phyloP scores from a whole-genome alignment of 306 rosid species.

The Quercus aquifolioides region DNA sequence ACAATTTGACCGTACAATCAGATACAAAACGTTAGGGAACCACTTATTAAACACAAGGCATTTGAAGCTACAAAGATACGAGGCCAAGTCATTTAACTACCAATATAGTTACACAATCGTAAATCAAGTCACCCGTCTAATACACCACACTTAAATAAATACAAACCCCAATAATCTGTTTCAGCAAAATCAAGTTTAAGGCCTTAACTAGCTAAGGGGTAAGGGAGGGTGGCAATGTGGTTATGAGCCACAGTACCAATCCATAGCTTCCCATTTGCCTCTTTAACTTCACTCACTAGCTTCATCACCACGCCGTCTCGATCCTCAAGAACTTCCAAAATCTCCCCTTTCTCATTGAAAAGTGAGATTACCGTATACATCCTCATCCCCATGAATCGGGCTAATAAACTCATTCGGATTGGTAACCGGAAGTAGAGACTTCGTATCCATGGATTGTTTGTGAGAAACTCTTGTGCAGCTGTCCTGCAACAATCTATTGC shows the following conservation, averaged over 20 bases:
- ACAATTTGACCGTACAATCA: background rate
- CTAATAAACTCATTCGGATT: slow-evolving; percentile 58
- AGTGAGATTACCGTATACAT: slow-evolving; percentile 79
- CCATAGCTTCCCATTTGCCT: slow-evolving; percentile 75
- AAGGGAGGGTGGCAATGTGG: slow-evolving; percentile 76
- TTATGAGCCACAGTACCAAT: slow-evolving; percentile 96
- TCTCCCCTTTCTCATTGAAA: slow-evolving; percentile 53
- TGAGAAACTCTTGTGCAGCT: slow-evolving; percentile 57
- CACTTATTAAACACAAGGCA: background rate
- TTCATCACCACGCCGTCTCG: slow-evolving; percentile 65
- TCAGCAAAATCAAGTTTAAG: background rate
- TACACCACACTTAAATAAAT: background rate
- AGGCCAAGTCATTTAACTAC: background rate
- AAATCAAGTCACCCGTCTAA: background rate
- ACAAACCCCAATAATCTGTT: background rate
- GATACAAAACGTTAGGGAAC: background rate
- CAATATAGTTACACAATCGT: background rate
- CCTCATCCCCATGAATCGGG: slow-evolving; percentile 71
- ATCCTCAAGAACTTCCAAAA: slow-evolving; percentile 85
- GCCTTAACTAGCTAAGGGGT: slow-evolving; percentile 34
- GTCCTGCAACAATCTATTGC: slow-evolving; percentile 97
- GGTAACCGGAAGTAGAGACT: slow-evolving; percentile 74
- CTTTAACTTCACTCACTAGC: slow-evolving; percentile 86
- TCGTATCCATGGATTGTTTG: slow-evolving; percentile 77
- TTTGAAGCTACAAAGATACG: background rate